These are phyloP conservation scores for Betula pendula DNA, from an alignment of 306 rosid genomes.

Conservation along the genomic window DNA sequence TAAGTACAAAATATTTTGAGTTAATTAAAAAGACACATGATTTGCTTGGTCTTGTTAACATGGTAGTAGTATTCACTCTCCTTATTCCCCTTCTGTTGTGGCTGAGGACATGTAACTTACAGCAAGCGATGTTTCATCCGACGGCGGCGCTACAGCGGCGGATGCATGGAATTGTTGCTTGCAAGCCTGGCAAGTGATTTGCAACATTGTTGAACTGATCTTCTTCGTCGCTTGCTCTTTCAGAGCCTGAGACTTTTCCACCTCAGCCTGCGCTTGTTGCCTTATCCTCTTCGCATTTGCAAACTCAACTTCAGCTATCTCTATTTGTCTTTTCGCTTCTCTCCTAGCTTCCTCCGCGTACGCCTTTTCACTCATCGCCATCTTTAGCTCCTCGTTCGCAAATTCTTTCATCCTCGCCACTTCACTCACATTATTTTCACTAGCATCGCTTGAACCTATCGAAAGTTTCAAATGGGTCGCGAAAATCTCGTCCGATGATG, in stretches of 20 bases:
- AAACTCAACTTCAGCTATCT: constrained; percentile 79
- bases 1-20: constrained; percentile 28
- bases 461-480: constrained; percentile 76
- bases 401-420: constrained; percentile 44
- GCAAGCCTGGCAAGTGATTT: constrained; percentile 85
- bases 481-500: constrained; percentile 40
- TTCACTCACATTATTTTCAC: constrained; percentile 20
- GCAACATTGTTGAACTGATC: constrained; percentile 64
- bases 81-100: constrained; percentile 77
- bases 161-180: constrained; percentile 65
- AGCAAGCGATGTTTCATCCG: constrained; percentile 75
- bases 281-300: constrained; percentile 76
- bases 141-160: constrained; percentile 33
- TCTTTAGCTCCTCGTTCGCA: constrained; percentile 49
- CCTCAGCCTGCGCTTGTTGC: constrained; percentile 75
- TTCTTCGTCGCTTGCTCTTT: constrained; percentile 76
- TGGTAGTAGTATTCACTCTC: constrained; percentile 45
- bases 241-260: constrained; percentile 66
- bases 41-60: not conserved
- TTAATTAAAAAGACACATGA: constrained; percentile 22
- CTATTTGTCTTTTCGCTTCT: constrained; percentile 75
- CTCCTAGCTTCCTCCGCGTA: constrained; percentile 83
- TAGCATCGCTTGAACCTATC: constrained; percentile 48
- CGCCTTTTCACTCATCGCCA: constrained; percentile 68
- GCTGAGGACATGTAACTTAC: constrained; percentile 85